Evolutionary conservation across 2,329 filamentous ascomycete genomes (phyloP).

Genomic region (Chalaropsis ovoidea): DNA sequence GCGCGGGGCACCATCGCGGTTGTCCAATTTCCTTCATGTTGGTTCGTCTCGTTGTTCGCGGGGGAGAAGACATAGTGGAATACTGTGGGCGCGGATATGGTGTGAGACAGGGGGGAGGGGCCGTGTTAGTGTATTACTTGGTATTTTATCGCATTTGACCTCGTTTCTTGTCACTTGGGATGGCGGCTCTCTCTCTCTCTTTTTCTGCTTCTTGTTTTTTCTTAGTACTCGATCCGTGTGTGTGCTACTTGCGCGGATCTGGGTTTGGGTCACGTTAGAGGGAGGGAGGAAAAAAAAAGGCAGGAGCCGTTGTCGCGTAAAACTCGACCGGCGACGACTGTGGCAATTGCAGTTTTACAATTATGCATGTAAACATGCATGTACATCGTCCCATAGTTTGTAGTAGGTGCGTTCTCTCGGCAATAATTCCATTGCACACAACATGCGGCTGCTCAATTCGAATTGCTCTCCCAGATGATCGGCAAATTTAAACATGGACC

Average conservation of each 20-base stretch:
- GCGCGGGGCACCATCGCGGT: not conserved
- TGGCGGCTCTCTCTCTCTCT: not conserved
- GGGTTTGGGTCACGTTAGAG: no score
- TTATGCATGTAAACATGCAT: no score
- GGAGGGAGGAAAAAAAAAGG: not conserved
- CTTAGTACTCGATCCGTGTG: not conserved
- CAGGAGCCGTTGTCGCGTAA: slow-evolving; percentile 5
- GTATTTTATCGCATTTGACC: not conserved
- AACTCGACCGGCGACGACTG: not conserved
- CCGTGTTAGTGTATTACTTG: not conserved
- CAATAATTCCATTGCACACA: not conserved
- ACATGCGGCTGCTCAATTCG: not conserved
- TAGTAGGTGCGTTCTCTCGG: not conserved
- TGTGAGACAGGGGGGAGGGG: not conserved
- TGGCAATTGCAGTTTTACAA: not conserved
- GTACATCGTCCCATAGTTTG: not conserved
- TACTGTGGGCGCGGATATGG: not conserved
- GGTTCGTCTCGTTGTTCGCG: not conserved
- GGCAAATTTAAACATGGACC: no score
- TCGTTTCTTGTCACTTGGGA: not conserved
- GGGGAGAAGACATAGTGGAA: slow-evolving; percentile 2
- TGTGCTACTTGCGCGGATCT: slow-evolving; percentile 8
- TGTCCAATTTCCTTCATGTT: not conserved
- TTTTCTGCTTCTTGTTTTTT: not conserved
- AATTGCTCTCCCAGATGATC: no score